These are phyloP conservation scores for Metschnikowia arizonensis DNA, from an alignment of 805 yeast species.

Conservation along the genomic window DNA sequence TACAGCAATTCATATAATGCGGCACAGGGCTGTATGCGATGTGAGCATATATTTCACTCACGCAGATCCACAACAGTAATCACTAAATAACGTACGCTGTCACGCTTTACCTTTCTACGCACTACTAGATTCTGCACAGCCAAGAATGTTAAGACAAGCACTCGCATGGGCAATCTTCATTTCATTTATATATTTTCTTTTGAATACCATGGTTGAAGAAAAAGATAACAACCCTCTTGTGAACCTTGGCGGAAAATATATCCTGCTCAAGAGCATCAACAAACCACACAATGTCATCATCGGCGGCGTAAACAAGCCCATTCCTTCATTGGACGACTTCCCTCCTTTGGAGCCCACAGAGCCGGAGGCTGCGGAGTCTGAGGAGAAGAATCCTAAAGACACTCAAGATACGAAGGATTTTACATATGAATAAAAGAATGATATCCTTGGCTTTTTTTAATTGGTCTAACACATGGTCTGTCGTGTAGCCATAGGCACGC, in stretches of 20 bases:
- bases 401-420: not conserved
- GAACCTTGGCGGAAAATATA: conserved; percentile 34
- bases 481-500: not conserved
- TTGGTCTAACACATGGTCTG: not conserved
- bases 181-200: conserved; percentile 8
- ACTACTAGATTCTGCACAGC: conserved; percentile 9
- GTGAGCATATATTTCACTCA: not conserved
- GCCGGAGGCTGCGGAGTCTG: not conserved
- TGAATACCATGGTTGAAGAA: conserved; percentile 13
- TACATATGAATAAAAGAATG: not conserved
- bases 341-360: conserved; percentile 19
- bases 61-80: conserved; percentile 4
- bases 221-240: conserved; percentile 19
- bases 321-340: conserved; percentile 15
- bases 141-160: conserved; percentile 10
- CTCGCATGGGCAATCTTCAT: conserved; percentile 11
- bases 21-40: conserved; percentile 1
- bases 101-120: conserved; percentile 5
- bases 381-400: not conserved
- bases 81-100: conserved; percentile 1
- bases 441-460: not conserved
- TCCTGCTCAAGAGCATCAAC: conserved; percentile 35
- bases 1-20: not conserved
- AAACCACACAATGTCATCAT: conserved; percentile 33
- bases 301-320: conserved; percentile 17